Conservation (phyloP, 306 rosid species). For the Ceratonia siliqua region DNA sequence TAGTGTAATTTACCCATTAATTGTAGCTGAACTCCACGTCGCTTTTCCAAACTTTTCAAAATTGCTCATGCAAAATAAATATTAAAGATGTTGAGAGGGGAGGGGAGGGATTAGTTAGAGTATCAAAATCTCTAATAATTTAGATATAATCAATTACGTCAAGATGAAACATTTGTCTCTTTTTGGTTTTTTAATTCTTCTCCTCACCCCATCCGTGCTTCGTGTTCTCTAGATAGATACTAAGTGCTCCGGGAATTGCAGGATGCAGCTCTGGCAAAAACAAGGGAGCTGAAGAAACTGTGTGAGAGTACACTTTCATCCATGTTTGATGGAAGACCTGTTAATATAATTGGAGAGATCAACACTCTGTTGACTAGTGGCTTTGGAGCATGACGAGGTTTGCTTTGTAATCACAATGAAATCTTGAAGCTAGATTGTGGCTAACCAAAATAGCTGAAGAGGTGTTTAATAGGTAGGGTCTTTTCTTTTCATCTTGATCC, state of each 20-base stretch:
- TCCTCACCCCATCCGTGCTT: background rate
- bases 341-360: conserved; percentile 85
- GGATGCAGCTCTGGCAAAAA: conserved; percentile 75
- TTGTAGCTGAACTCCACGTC: too few relatives aligned
- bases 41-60: too few relatives aligned
- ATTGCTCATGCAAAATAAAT: too few relatives aligned
- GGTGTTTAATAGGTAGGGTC: background rate
- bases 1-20: too few relatives aligned
- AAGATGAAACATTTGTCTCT: background rate
- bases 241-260: conserved; percentile 43
- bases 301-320: conserved; percentile 79
- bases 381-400: conserved; percentile 52
- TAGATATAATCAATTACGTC: background rate
- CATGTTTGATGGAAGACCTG: conserved; percentile 92
- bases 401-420: background rate
- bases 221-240: conserved; percentile 6
- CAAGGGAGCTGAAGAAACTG: conserved; percentile 75
- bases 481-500: background rate
- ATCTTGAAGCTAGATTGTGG: conserved; percentile 22
- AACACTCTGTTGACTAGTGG: conserved; percentile 65
- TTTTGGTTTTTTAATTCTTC: background rate
- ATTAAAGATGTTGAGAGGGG: too few relatives aligned
- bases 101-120: too few relatives aligned
- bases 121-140: too few relatives aligned
- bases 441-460: conserved; percentile 12